Conservation (phyloP, 1,284 basidiomycete genomes). For the Tilletia indica region DNA sequence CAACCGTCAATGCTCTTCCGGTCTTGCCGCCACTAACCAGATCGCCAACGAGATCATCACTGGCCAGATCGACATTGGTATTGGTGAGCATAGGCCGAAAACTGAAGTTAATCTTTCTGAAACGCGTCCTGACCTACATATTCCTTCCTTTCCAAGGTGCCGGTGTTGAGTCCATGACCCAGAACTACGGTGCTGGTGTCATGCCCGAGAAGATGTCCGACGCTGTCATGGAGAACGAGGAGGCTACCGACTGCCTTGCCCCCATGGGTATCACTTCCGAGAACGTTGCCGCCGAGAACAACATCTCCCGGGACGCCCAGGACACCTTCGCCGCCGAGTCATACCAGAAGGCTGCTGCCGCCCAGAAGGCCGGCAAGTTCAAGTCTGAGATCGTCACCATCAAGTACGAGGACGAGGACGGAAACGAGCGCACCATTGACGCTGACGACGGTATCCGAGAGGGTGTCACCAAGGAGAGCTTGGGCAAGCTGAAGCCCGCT, state of each 20-base stretch:
- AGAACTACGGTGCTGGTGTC: constrained; percentile 71
- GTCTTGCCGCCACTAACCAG: constrained; percentile 81
- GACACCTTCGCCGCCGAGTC: constrained; percentile 83
- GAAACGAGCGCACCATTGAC: constrained; percentile 75
- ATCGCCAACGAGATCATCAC: constrained; percentile 80
- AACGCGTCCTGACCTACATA: neutral
- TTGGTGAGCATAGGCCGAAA: constrained; percentile 60
- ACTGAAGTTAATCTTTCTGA: too few relatives aligned
- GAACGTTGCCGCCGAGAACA: constrained; percentile 81
- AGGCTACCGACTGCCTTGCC: constrained; percentile 85
- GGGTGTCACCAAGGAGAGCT: constrained; percentile 81
- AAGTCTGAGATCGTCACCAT: constrained; percentile 85
- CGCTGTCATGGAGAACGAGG: constrained; percentile 71
- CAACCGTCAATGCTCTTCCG: constrained; percentile 86
- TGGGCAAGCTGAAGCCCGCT: constrained; percentile 88
- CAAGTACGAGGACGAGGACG: constrained; percentile 76
- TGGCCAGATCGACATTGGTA: constrained; percentile 72
- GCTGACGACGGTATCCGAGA: constrained; percentile 80
- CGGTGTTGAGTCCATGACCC: constrained; percentile 93
- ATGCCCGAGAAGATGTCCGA: constrained; percentile 77
- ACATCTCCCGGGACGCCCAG: constrained; percentile 71
- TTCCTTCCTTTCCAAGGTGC: constrained; percentile 57
- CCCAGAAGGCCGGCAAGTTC: constrained; percentile 86
- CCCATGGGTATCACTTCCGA: constrained; percentile 98
- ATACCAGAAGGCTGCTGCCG: constrained; percentile 77